Percentiles rank a stretch among this genome's conserved stretches.
phyloP scores from a whole-genome alignment of 768 basidiomycete genomes.

The Naganishia vishniacii region DNA sequence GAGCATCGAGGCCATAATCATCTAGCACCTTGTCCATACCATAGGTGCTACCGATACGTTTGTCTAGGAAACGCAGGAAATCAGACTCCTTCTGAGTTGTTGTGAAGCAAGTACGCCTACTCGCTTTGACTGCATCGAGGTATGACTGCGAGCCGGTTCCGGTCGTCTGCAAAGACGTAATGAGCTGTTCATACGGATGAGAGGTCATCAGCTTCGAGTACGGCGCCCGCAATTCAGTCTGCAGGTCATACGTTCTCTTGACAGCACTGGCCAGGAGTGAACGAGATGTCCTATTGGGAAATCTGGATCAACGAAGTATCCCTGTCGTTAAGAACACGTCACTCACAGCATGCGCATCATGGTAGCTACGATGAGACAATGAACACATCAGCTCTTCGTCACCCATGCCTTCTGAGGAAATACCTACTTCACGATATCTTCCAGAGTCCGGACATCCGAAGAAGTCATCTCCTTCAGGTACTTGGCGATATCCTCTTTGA shows the following conservation, averaged over 20 bases:
- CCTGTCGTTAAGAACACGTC: no score
- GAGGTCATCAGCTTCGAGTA: background rate
- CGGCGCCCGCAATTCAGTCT: no score
- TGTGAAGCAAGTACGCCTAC: background rate
- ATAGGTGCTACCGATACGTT: background rate
- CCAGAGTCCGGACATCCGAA: constrained; percentile 9
- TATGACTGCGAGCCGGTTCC: background rate
- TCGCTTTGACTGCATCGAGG: background rate
- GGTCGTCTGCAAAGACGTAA: background rate
- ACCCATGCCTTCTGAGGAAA: background rate
- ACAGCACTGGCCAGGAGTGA: constrained; percentile 2
- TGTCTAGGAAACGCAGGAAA: background rate
- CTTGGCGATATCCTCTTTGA: constrained; percentile 17
- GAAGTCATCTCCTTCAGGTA: constrained; percentile 5
- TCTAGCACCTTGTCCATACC: constrained; percentile 6
- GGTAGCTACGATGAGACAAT: background rate
- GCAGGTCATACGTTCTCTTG: background rate
- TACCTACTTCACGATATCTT: constrained; percentile 21
- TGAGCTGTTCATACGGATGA: background rate
- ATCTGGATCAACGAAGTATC: no score
- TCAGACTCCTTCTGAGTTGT: background rate
- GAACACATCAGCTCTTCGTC: no score
- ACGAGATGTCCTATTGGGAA: background rate
- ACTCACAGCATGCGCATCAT: constrained; percentile 7
- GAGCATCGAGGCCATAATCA: constrained; percentile 4